These are phyloP conservation scores for Haberlea rhodopensis DNA, from an alignment of 257 asterid genomes.

Conservation along the genomic window DNA sequence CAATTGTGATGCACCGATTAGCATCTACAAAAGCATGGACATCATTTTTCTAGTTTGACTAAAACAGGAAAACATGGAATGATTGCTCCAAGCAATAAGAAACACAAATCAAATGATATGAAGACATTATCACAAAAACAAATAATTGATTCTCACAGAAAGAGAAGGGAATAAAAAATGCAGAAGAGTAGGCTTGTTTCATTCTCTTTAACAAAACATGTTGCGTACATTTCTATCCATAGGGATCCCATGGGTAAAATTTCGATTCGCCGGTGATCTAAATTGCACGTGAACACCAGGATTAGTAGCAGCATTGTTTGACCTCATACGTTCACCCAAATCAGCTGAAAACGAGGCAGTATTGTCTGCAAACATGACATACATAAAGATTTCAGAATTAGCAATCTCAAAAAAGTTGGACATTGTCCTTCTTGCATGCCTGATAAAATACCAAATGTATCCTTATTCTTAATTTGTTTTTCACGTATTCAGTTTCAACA, in stretches of 20 bases:
- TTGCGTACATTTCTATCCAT: slow-evolving; percentile 67
- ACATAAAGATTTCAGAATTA: slow-evolving; percentile 22
- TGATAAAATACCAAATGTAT: not conserved
- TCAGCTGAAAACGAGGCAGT: slow-evolving; percentile 53
- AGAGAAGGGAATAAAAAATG: slow-evolving; percentile 1
- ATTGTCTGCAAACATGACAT: slow-evolving; percentile 43
- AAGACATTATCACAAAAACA: too few relatives aligned
- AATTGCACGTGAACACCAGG: slow-evolving; percentile 73
- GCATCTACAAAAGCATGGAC: slow-evolving; percentile 59
- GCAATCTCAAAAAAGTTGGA: slow-evolving; percentile 19
- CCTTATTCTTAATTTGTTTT: not conserved
- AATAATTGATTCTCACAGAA: not conserved
- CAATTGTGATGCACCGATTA: slow-evolving; percentile 50
- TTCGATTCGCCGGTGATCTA: slow-evolving; percentile 63
- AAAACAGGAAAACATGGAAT: not conserved
- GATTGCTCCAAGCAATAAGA: slow-evolving; percentile 13
- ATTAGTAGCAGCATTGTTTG: slow-evolving; percentile 49
- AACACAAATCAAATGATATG: not conserved
- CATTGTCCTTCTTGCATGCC: slow-evolving; percentile 1
- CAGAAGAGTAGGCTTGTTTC: not conserved
- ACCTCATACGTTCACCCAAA: slow-evolving; percentile 56
- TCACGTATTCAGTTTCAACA: slow-evolving; percentile 18
- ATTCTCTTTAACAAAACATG: not conserved
- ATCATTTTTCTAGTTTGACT: too few relatives aligned
- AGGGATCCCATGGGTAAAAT: slow-evolving; percentile 48